Evolutionary conservation across 2,329 filamentous ascomycete species (phyloP).

Genomic region (Colletotrichum limetticola): DNA sequence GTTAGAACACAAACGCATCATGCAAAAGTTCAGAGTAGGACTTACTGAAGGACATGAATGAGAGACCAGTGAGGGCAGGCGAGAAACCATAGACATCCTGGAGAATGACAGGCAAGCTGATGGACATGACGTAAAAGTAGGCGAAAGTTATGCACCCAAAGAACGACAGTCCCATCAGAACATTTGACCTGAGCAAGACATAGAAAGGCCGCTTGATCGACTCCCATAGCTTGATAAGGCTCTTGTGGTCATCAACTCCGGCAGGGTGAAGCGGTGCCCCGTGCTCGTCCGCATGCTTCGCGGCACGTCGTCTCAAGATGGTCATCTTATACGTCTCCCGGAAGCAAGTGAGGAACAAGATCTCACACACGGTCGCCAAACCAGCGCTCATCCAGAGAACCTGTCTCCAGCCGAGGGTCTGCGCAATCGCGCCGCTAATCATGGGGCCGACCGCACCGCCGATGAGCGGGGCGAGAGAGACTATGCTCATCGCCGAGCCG

Average conservation of each 20-base stretch:
- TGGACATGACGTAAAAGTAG: slow-evolving; percentile 64
- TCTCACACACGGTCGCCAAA: slow-evolving; percentile 59
- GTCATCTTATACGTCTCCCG: slow-evolving; percentile 70
- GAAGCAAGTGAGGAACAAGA: slow-evolving; percentile 62
- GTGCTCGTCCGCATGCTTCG: slow-evolving; percentile 43
- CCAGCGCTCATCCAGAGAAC: slow-evolving; percentile 62
- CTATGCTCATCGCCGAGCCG: slow-evolving; percentile 66
- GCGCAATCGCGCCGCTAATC: slow-evolving; percentile 64
- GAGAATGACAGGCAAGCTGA: slow-evolving; percentile 63
- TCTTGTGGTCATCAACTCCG: slow-evolving; percentile 37
- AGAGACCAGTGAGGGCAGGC: slow-evolving; percentile 61
- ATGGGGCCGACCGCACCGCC: slow-evolving; percentile 68
- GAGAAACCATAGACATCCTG: slow-evolving; percentile 59
- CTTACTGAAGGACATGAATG: slow-evolving; percentile 67
- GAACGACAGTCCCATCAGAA: slow-evolving; percentile 61
- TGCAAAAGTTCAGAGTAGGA: neutral
- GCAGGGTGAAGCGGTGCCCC: slow-evolving; percentile 34
- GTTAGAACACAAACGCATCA: slow-evolving; percentile 24
- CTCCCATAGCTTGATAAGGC: slow-evolving; percentile 47
- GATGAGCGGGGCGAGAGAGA: slow-evolving; percentile 67
- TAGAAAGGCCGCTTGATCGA: slow-evolving; percentile 57
- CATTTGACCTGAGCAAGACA: slow-evolving; percentile 60
- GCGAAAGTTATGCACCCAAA: slow-evolving; percentile 61
- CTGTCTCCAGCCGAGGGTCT: slow-evolving; percentile 64
- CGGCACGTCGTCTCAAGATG: slow-evolving; percentile 59